Evolutionary conservation across 2,329 filamentous ascomycete genomes (phyloP), one percentile per base, ranked within the genome.

Genomic region (Fusarium tricinctum): DNA sequence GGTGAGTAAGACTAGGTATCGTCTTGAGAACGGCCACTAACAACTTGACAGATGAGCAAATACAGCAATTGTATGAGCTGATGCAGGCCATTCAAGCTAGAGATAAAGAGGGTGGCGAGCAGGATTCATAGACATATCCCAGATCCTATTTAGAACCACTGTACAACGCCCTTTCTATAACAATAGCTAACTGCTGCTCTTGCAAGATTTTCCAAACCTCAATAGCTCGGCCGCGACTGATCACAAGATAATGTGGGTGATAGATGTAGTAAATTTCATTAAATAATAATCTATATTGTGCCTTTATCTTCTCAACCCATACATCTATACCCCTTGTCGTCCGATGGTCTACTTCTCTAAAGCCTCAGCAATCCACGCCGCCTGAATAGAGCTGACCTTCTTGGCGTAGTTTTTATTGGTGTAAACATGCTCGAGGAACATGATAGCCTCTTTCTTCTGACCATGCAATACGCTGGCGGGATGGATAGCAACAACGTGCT

Each of bases 41-140:
- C 45, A 6, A 6, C 26, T 44, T 23, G 5, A 33, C 35, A 97
- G 94, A 98, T 77, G 92, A 98, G 78, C 96, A 99, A 81, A 84
- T 98, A 52, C 92, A 91, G 2, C 96, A 99, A 79, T 82, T 99
- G 71, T 97, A 97, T 76, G 95, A 98, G 77, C 83, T 99, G 58
- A 97, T 97, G 93, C 87, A 92, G 78, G 88, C 92, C 3, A 97
- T 97, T 59, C 80, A 80, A 68, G 83, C 83, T 15, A 76, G 73
- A 26, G 55, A 67, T 28, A 69, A 70, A 28, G 72, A 71, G 10
- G 71, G 66, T 4, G 72, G 67, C 14, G 74, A 76, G 15, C 69
- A 75, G 23, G 58, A 74, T 32, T 74, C 73, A 61, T 77, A 69
- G 50, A 38, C 20, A 17, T 23, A 38, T 38, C 14, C 8, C 39